A percentile compares a stretch with the other conserved stretches of the same genome.
These are phyloP conservation scores for Neonectria magnoliae DNA, from an alignment of 2,329 filamentous ascomycete species.

Conservation along the genomic window DNA sequence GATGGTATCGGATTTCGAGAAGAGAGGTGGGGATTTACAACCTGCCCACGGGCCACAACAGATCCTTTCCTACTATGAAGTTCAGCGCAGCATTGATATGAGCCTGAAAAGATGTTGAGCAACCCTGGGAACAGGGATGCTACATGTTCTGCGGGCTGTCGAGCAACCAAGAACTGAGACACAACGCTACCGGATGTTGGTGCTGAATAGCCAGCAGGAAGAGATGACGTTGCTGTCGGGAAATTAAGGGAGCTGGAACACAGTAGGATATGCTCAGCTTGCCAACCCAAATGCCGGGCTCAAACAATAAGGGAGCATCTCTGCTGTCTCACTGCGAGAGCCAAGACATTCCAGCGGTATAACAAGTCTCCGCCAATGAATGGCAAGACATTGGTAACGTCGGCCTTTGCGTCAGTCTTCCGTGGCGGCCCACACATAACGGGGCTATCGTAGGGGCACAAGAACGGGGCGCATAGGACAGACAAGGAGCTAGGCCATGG, in stretches of 20 bases:
- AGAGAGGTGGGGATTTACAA: too few relatives aligned
- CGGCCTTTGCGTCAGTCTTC: neutral
- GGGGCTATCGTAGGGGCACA: neutral
- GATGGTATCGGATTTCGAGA: too few relatives aligned
- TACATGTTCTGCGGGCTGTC: neutral
- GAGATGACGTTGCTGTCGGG: neutral
- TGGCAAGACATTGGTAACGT: neutral
- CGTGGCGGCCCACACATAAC: neutral
- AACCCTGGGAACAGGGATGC: neutral
- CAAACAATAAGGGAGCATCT: neutral
- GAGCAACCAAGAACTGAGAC: neutral
- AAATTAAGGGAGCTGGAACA: neutral
- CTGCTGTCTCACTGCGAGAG: neutral
- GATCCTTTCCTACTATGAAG: too few relatives aligned
- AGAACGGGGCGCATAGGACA: neutral
- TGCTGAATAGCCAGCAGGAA: neutral
- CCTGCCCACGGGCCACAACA: too few relatives aligned
- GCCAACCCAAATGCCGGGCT: neutral
- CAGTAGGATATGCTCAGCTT: neutral
- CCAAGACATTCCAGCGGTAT: neutral
- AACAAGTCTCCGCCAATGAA: neutral
- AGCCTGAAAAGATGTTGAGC: too few relatives aligned
- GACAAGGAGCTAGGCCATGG: neutral
- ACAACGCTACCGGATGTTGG: neutral
- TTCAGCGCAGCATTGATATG: too few relatives aligned